Evolutionary conservation across 805 yeast genomes (phyloP).

Genomic region (Starmerella bacillaris): DNA sequence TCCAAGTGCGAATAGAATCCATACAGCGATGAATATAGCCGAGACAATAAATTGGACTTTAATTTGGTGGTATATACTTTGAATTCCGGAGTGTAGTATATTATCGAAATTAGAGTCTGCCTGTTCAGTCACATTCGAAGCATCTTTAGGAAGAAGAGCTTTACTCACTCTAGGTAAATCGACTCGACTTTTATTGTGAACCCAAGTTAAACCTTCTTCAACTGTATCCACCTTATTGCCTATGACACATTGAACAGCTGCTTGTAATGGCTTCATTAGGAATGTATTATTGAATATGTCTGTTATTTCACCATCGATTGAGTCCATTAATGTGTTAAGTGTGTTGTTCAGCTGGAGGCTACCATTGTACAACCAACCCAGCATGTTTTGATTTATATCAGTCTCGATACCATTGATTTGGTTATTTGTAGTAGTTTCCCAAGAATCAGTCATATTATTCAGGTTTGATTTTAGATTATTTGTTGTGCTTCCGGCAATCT

Average conservation of each 20-base stretch:
- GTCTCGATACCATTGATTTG: constrained; percentile 34
- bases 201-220: constrained; percentile 64
- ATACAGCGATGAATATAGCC: constrained; percentile 9
- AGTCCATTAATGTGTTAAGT: constrained; percentile 35
- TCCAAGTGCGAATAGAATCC: constrained; percentile 9
- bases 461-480: constrained; percentile 10
- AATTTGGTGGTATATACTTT: constrained; percentile 4
- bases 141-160: not conserved
- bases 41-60: constrained; percentile 11
- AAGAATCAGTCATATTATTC: constrained; percentile 18
- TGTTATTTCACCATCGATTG: constrained; percentile 41
- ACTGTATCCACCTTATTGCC: constrained; percentile 51
- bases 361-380: constrained; percentile 46
- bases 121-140: not conserved
- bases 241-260: constrained; percentile 62
- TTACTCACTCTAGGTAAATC: constrained; percentile 29
- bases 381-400: constrained; percentile 41
- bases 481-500: constrained; percentile 9
- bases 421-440: constrained; percentile 42
- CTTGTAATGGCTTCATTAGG: constrained; percentile 40
- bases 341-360: constrained; percentile 45
- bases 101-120: not conserved
- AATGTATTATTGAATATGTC: constrained; percentile 52
- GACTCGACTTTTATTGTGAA: constrained; percentile 43
- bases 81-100: not conserved